phyloP scores from a whole-genome alignment of 148 eudicot species.

The Rhododendron kiyosumense region DNA sequence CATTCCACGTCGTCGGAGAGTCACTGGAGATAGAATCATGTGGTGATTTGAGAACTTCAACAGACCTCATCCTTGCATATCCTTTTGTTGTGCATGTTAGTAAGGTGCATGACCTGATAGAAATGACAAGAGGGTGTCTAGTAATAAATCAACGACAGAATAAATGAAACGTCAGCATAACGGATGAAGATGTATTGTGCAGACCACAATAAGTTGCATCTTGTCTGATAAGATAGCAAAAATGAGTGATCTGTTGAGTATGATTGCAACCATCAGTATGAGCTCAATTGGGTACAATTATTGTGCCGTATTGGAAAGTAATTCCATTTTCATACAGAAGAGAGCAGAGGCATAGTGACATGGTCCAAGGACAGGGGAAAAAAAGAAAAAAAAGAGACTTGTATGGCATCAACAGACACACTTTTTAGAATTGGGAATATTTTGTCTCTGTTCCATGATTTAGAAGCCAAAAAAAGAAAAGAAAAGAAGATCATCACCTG shows the following conservation, averaged over 20 bases:
- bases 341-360: background rate
- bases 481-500: slow-evolving; percentile 34
- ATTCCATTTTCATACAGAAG: background rate
- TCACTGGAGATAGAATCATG: slow-evolving; percentile 17
- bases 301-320: background rate
- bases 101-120: slow-evolving; percentile 63
- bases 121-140: slow-evolving; percentile 5
- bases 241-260: background rate
- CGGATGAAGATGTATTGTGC: background rate
- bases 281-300: background rate
- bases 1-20: slow-evolving; percentile 50
- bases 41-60: slow-evolving; percentile 28
- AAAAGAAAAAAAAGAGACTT: background rate
- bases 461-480: background rate
- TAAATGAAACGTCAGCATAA: background rate
- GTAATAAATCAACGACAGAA: background rate
- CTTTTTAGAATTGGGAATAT: background rate
- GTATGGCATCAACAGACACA: background rate
- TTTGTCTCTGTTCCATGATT: background rate
- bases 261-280: background rate
- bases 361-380: background rate
- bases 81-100: slow-evolving; percentile 79
- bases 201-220: background rate
- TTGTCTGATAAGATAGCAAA: background rate
- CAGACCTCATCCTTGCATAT: slow-evolving; percentile 46